phyloP scores from a whole-genome alignment of 2,329 filamentous ascomycete species.

The Sphaerulina musiva region DNA sequence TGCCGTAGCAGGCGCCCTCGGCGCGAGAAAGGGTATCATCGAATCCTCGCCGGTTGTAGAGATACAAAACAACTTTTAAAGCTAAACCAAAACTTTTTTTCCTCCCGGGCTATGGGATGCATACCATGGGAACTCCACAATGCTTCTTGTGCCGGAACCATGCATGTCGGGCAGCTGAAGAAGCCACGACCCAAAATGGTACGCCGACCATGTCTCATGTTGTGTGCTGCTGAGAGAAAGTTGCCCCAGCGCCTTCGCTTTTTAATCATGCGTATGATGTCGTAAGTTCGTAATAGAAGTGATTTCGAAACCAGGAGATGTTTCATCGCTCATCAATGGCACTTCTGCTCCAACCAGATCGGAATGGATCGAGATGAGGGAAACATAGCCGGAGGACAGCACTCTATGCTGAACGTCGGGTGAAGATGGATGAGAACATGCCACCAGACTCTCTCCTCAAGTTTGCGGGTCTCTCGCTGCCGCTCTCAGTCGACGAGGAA shows the following conservation, averaged over 20 bases:
- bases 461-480: conserved; percentile 23
- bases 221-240: not conserved
- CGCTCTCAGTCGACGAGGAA: conserved; percentile 17
- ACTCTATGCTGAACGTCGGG: conserved; percentile 19
- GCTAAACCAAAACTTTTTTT: conserved; percentile 11
- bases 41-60: conserved; percentile 11
- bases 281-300: conserved; percentile 11
- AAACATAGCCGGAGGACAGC: not conserved
- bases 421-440: conserved; percentile 20
- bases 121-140: conserved; percentile 6
- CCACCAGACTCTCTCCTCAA: conserved; percentile 15
- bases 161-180: conserved; percentile 7
- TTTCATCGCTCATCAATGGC: not conserved
- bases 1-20: conserved; percentile 15
- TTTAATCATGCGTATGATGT: conserved; percentile 14
- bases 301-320: not conserved
- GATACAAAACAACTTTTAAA: conserved; percentile 5
- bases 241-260: conserved; percentile 22
- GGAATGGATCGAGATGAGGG: not conserved
- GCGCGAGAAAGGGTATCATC: conserved; percentile 15
- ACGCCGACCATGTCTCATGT: too few species aligned
- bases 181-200: not conserved
- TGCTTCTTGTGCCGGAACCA: conserved; percentile 4
- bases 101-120: not conserved
- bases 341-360: conserved; percentile 1